phyloP scores from a whole-genome alignment of 768 basidiomycete species.

The Leucocoprinus leucothites region DNA sequence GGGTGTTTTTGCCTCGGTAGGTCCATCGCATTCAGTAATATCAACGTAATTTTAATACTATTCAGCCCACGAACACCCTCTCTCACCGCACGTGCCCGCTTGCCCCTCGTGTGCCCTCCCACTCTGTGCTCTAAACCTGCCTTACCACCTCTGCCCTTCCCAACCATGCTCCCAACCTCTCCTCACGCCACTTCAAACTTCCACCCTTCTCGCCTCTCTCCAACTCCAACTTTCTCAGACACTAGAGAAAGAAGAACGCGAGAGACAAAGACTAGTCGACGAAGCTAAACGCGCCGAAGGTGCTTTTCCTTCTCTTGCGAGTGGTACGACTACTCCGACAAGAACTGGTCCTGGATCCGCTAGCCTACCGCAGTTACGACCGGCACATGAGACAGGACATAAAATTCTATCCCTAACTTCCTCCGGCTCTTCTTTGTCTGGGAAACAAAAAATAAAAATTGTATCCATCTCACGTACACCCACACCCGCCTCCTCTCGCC shows the following conservation, averaged over 20 bases:
- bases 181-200: constrained; percentile 28
- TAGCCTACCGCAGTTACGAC: constrained; percentile 12
- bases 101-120: constrained; percentile 60
- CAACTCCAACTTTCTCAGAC: constrained; percentile 28
- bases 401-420: constrained; percentile 56
- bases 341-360: no score
- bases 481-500: constrained; percentile 33
- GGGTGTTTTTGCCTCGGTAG: constrained; percentile 73
- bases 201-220: constrained; percentile 37
- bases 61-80: constrained; percentile 51
- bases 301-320: constrained; percentile 55
- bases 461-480: constrained; percentile 54
- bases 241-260: constrained; percentile 19
- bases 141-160: constrained; percentile 42
- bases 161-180: constrained; percentile 48
- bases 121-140: constrained; percentile 56
- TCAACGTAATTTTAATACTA: neutral
- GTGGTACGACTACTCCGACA: constrained; percentile 11
- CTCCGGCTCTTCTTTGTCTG: no score
- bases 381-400: constrained; percentile 31
- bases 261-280: constrained; percentile 31
- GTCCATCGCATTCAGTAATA: constrained; percentile 1
- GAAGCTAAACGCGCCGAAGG: constrained; percentile 51
- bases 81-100: constrained; percentile 56
- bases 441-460: constrained; percentile 36